Evolutionary conservation across 176 grass and related monocot species (phyloP).

Genomic region (Areca catechu): DNA sequence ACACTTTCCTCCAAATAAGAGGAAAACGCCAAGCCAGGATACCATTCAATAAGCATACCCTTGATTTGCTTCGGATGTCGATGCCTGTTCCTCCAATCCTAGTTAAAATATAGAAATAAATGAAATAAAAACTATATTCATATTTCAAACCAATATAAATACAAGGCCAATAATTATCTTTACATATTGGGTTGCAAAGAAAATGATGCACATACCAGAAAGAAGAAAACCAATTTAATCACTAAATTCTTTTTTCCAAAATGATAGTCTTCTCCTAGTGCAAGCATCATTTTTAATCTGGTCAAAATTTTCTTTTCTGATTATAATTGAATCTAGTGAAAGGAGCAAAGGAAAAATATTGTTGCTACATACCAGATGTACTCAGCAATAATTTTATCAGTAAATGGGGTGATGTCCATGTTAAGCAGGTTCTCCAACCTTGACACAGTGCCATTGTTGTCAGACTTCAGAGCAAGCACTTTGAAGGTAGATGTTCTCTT

Average conservation of each 20-base stretch:
- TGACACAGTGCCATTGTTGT: constrained; percentile 43
- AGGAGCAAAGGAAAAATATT: not conserved
- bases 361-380: constrained; percentile 71
- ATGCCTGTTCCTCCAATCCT: constrained; percentile 98
- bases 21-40: not conserved
- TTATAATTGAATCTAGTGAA: not conserved
- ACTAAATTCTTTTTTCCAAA: no score
- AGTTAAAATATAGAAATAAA: constrained; percentile 10
- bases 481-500: constrained; percentile 54
- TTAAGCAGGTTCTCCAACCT: constrained; percentile 84
- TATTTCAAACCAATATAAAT: no score
- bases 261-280: no score
- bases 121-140: no score
- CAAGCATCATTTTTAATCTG: no score
- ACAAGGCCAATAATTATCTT: no score
- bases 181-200: no score
- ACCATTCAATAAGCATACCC: constrained; percentile 27
- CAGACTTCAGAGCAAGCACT: constrained; percentile 56
- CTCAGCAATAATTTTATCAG: constrained; percentile 82
- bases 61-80: constrained; percentile 96
- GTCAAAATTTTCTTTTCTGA: no score
- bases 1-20: not conserved
- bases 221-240: no score
- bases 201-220: no score
- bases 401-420: constrained; percentile 75